phyloP scores from a whole-genome alignment of 202 grass and related monocot genomes.

The Sporobolus alterniflorus region DNA sequence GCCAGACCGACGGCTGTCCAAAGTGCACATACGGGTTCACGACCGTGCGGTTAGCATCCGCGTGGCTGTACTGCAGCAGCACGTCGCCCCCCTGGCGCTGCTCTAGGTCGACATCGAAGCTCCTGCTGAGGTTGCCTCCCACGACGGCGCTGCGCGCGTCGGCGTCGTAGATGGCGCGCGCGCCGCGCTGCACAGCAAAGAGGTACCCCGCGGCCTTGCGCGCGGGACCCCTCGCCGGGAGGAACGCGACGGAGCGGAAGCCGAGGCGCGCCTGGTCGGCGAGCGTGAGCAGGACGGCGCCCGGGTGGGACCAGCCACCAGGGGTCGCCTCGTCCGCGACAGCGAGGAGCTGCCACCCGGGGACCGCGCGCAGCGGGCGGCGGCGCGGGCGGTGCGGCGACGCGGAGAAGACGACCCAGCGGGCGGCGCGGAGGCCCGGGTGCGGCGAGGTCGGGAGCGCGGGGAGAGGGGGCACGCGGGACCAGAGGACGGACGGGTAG shows the following conservation, averaged over 20 bases:
- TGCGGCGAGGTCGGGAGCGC: conserved; percentile 43
- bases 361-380: conserved; percentile 64
- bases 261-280: conserved; percentile 86
- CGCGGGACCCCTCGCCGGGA: conserved; percentile 85
- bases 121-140: conserved; percentile 70
- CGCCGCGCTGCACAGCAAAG: conserved; percentile 94
- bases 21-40: conserved; percentile 98
- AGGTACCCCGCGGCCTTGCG: conserved; percentile 93
- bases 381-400: conserved; percentile 64
- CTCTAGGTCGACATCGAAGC: conserved; percentile 90
- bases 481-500: conserved; percentile 68
- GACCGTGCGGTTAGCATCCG: conserved; percentile 84
- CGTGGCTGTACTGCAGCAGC: conserved; percentile 96
- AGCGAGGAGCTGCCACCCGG: conserved; percentile 10
- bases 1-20: conserved; percentile 95
- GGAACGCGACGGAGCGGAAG: conserved; percentile 88
- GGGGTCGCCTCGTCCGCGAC: conserved; percentile 88
- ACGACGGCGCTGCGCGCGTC: conserved; percentile 84
- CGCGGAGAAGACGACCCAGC: conserved; percentile 92
- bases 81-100: too few species aligned
- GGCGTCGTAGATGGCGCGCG: conserved; percentile 87
- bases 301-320: conserved; percentile 78
- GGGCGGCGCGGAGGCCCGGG: conserved; percentile 68
- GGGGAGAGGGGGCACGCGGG: conserved; percentile 48
- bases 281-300: conserved; percentile 92